Base-by-base conservation (phyloP, 2,329 filamentous ascomycete genomes). In the Xylaria digitata region DNA sequence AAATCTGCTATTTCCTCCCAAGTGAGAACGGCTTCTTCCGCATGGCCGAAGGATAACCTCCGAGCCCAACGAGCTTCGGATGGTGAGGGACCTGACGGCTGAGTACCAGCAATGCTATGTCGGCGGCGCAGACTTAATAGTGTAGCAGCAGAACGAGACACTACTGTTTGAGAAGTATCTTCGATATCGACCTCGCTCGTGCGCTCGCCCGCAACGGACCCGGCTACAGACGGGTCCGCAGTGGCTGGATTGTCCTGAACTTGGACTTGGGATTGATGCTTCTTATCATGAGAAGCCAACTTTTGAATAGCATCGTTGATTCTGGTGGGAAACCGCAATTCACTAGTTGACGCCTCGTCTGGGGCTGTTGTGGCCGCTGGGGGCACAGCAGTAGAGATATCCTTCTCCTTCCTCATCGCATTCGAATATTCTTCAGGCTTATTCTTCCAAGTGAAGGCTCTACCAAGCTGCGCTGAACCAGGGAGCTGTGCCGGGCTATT, bases 31-130 rank as follows among this genome's bases (percentile, higher is more conserved):
- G 89, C 91, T 67, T 93, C 90, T 78, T 92, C 91, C 1, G 90
- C 92, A 50, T 90, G 85, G 65, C 90, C 89, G 76, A 94, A 94
- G 3, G 91, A 94, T 69, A 94, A 83, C 49, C 91, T 87, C 1
- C 91, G 88, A 0, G 91, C 87, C 86, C 90, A 92, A 64, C 86
- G 87, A 32, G 84, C 83, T 68, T 92, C 89, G 67, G 87, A 84
- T 1, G 82, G 78, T 6, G 67, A 69, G 1, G 64, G 79, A 59
- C 71, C 77, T 34, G 76, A 66, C 3, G 77, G 65, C 7, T 76
- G 76, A 0, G 76, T 73, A 1, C 77, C 75, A 4, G 82, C 80
- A 45, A 87, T 78, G 73, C 88, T 90, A 72, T 90, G 85, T 23
- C 91, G 88, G 19, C 91, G 87, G 30, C 86, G 85, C 9, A 93